Conservation (phyloP, 2,329 filamentous ascomycete species). For the Aspergillus novoparasiticus region DNA sequence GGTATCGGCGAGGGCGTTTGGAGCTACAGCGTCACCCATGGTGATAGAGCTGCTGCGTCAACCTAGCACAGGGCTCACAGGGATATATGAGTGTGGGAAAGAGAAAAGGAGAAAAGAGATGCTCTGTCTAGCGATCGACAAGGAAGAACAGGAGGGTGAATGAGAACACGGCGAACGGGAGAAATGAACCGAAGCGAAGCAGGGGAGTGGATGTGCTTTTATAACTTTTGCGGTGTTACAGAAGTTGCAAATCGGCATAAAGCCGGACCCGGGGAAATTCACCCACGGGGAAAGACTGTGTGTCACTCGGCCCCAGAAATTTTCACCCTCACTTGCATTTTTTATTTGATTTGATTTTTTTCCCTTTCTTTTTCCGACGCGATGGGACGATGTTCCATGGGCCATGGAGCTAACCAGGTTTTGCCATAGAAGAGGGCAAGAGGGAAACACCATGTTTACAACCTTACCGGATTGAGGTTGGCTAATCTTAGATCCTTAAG, state of each 20-base stretch:
- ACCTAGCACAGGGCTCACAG: background rate
- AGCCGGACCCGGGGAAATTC: constrained; percentile 17
- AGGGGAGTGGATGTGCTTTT: constrained; percentile 1
- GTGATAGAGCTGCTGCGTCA: constrained; percentile 1
- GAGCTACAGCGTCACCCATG: constrained; percentile 27
- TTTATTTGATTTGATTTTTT: constrained; percentile 1
- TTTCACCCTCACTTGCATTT: background rate
- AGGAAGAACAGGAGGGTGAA: background rate
- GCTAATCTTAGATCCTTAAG: background rate
- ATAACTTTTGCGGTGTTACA: constrained; percentile 1
- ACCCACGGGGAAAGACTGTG: constrained; percentile 20
- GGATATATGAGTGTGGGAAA: background rate
- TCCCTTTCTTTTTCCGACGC: background rate
- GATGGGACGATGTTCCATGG: background rate
- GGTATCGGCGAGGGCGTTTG: constrained; percentile 48
- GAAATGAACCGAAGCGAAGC: constrained; percentile 2
- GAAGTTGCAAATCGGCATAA: constrained; percentile 10
- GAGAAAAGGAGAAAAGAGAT: background rate
- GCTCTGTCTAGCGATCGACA: background rate
- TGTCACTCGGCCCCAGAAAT: constrained; percentile 13
- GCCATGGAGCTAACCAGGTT: background rate
- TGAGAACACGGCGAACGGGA: background rate
- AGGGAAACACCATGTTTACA: background rate
- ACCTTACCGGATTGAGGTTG: background rate
- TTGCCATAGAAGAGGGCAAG: background rate